Evolutionary conservation across 208 protist species (phyloP), one percentile per base, ranked within the genome.

Genomic region (Vickermania ingenoplastis): DNA sequence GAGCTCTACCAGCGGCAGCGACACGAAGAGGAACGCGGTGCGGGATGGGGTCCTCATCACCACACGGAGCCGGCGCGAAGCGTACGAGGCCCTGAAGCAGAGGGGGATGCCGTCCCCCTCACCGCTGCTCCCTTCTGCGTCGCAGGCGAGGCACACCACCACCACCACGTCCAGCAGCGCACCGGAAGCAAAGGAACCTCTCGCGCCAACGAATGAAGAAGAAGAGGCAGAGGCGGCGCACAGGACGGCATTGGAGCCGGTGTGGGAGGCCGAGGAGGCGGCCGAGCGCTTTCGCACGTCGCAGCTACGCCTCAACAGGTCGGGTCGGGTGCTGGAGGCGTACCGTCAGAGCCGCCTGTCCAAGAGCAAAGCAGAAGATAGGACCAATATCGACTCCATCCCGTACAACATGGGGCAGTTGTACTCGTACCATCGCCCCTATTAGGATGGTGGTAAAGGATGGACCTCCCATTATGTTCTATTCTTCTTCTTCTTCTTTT

Each of bases 351-450:
- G 13, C 41, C 30, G 53, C 53, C 71, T 31, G 63, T 31, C 22
- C 74, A 64, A 0, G 31, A 51, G 17, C 55, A 54, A 30, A 67
- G 57, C 17, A 29, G 79, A 51, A 24, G 31, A n/a, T 69, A 67
- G 54, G 73, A 49, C 25, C 61, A 45, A 75, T 49, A 61, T 91
- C 2, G 59, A 77, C 11, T 69, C 65, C 3, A 71, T 63, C 21
- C 64, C 87, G 41, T 70, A 89, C 58, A 94, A 94, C 70, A 87
- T 88, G 79, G 87, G 87, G 0, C 71, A 86, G 60, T 60, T 94
- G 3, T 94, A 94, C 69, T 94, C 87, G 1, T 94, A 81, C 63
- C 87, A 91, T 21, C 75, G 86, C 21, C 81, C 83, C n/a, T 91
- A 89, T 53, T 94, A 74, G 68, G n/a, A 26, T 17, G n/a, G n/a